These are phyloP conservation scores for Elasticomyces elasticus DNA, from an alignment of 495 filamentous ascomycete genomes.

Conservation along the genomic window DNA sequence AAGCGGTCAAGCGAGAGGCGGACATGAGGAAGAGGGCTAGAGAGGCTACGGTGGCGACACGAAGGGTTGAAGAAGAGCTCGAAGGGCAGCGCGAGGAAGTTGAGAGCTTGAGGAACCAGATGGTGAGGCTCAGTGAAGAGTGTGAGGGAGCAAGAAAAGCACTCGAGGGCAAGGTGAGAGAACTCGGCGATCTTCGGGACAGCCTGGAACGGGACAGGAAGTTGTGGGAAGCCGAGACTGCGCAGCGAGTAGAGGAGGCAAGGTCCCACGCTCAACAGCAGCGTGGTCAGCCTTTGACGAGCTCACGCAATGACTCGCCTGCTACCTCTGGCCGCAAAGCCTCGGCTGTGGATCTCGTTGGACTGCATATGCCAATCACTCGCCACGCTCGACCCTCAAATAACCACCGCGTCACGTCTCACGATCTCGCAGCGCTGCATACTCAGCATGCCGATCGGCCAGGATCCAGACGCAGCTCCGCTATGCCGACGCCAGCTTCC, in stretches of 20 bases:
- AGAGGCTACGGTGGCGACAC: slow-evolving; percentile 64
- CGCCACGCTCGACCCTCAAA: neutral
- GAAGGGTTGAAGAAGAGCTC: slow-evolving; percentile 71
- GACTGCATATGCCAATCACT: slow-evolving; percentile 15
- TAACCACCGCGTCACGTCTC: slow-evolving; percentile 20
- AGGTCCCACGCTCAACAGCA: slow-evolving; percentile 64
- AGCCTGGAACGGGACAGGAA: slow-evolving; percentile 64
- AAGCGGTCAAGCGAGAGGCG: slow-evolving; percentile 67
- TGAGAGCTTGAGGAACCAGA: slow-evolving; percentile 47
- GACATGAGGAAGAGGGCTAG: slow-evolving; percentile 79
- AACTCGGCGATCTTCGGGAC: slow-evolving; percentile 47
- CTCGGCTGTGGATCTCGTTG: slow-evolving; percentile 17
- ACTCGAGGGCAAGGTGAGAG: slow-evolving; percentile 54
- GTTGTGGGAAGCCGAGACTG: slow-evolving; percentile 49
- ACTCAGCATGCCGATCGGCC: slow-evolving; percentile 12
- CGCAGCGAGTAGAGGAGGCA: slow-evolving; percentile 60
- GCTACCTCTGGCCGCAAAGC: slow-evolving; percentile 21
- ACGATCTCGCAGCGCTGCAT: slow-evolving; percentile 35
- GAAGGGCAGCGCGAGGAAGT: slow-evolving; percentile 58
- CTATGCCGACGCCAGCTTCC: slow-evolving; percentile 16
- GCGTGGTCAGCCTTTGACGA: slow-evolving; percentile 37
- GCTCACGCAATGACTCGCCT: slow-evolving; percentile 23
- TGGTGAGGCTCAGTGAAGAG: slow-evolving; percentile 51
- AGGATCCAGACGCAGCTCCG: slow-evolving; percentile 33
- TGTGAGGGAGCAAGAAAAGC: slow-evolving; percentile 54